A percentile compares a stretch with the other conserved stretches of the same genome.
Evolutionary conservation across 192 early-diverging fungal genomes (phyloP).

Genomic region (Linnemannia exigua): DNA sequence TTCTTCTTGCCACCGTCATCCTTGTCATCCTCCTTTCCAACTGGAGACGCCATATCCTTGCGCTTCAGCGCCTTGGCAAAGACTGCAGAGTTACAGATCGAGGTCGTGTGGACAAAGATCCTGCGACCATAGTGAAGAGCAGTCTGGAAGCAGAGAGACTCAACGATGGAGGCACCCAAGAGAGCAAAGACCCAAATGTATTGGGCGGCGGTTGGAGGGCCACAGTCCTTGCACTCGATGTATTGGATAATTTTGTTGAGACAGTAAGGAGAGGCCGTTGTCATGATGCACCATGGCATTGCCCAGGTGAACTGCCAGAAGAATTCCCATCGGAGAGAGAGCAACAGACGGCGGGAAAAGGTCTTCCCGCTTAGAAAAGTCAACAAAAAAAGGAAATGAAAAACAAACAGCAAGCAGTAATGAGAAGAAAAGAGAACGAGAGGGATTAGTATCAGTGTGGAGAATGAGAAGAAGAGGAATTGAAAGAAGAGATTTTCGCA

Average conservation of each 20-base stretch:
- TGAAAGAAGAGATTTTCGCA: neutral
- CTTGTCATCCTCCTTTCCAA: conserved; percentile 49
- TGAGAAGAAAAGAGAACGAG: neutral
- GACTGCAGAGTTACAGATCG: conserved; percentile 58
- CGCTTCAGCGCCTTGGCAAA: conserved; percentile 59
- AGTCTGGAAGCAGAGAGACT: conserved; percentile 65
- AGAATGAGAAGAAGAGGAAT: neutral
- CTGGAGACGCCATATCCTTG: conserved; percentile 54
- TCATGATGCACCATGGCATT: conserved; percentile 31
- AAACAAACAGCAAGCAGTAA: neutral
- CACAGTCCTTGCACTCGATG: conserved; percentile 48
- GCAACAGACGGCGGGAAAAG: conserved; percentile 27
- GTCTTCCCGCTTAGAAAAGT: conserved; percentile 26
- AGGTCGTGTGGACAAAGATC: conserved; percentile 66
- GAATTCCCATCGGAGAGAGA: conserved; percentile 27
- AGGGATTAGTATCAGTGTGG: neutral
- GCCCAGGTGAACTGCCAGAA: conserved; percentile 47
- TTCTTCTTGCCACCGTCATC: conserved; percentile 18
- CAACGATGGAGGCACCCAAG: conserved; percentile 59
- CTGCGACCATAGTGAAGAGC: conserved; percentile 74
- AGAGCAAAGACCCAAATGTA: conserved; percentile 74
- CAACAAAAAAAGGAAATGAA: no score
- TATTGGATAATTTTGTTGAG: conserved; percentile 52
- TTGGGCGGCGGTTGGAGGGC: conserved; percentile 23
- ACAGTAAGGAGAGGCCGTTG: conserved; percentile 39